Evolutionary conservation across 1,139 yeast species (phyloP).

Genomic region (Scheffersomyces parashehatae): DNA sequence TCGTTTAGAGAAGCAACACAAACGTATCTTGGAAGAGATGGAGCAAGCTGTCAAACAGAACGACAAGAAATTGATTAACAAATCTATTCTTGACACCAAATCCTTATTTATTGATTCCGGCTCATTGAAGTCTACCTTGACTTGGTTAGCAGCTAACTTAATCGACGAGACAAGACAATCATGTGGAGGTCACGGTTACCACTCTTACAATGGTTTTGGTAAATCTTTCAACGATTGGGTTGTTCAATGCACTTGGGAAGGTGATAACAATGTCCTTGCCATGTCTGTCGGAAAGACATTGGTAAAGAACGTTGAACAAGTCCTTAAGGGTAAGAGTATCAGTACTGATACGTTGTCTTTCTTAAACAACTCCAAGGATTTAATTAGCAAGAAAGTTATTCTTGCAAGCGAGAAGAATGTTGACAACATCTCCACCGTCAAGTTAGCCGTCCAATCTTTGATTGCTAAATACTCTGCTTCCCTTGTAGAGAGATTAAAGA

Average conservation of each 20-base stretch:
- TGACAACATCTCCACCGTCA: conserved; percentile 13
- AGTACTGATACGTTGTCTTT: conserved; percentile 44
- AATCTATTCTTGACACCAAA: conserved; percentile 65
- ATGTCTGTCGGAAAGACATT: conserved; percentile 81
- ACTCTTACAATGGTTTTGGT: conserved; percentile 86
- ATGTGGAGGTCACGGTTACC: conserved; percentile 96
- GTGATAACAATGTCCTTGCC: conserved; percentile 86
- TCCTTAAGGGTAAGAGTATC: conserved; percentile 32
- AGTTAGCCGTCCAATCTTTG: conserved; percentile 22
- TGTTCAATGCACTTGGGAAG: conserved; percentile 97
- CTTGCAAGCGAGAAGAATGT: conserved; percentile 11
- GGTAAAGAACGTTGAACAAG: conserved; percentile 51
- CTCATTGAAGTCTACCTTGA: conserved; percentile 82
- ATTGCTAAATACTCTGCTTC: conserved; percentile 28
- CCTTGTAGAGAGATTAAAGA: conserved; percentile 24
- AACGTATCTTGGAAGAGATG: conserved; percentile 52
- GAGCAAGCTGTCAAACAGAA: conserved; percentile 53
- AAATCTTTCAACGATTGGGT: conserved; percentile 91
- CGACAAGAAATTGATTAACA: conserved; percentile 39
- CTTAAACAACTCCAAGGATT: conserved; percentile 35
- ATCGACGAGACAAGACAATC: conserved; percentile 91
- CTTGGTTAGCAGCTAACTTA: conserved; percentile 79
- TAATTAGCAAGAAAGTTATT: conserved; percentile 2
- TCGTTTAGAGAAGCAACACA: conserved; percentile 58
- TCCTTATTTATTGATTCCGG: conserved; percentile 85